Evolutionary conservation across 2,329 filamentous ascomycete genomes (phyloP), one percentile per base, ranked within the genome.

Genomic region (Xylaria sp.): DNA sequence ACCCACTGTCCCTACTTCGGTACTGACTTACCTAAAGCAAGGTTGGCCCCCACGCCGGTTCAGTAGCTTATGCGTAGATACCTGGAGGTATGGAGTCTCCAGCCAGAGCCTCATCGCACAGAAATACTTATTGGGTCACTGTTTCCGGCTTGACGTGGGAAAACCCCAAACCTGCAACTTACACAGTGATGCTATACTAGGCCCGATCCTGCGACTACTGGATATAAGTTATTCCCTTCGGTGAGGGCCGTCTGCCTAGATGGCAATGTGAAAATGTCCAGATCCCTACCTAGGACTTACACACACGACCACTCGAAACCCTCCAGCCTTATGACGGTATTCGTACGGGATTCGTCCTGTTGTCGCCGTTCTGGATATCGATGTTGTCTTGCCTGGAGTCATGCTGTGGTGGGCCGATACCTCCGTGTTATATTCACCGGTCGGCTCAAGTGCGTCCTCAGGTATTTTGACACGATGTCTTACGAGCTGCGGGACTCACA

Each of bases 161-260:
- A 20, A 48, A 20, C 3, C 8, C 8, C 18, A 13, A 50, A 25
- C 20, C n/a, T 50, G 46, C 9, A 23, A 50, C 10, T 23, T 23
- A 10, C 46, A 10, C 46, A 48, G n/a, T n/a, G 46, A 18, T 48
- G n/a, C n/a, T 41, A 13, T 41, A 18, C 8, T 23, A 20, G 13
- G 2, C 13, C 18, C 18, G 18, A 6, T 46, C 41, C 46, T 48
- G 2, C 46, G n/a, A 48, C n/a, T 48, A 23, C 20, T 41, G 18
- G 34, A 15, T 57, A 57, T 41, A 10, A 59, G 50, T 20, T n/a
- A 2, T 15, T 23, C n/a, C 37, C 9, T 60, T 60, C 57, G 57
- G 57, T 60, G 57, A 60, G 41, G 57, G 23, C n/a, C 34, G 23
- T 34, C 44, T 50, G 57, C 57, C 57, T 60, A 23, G 41, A 60